Conservation (phyloP, 1,139 yeast genomes). For the Meyerozyma guilliermondii region DNA sequence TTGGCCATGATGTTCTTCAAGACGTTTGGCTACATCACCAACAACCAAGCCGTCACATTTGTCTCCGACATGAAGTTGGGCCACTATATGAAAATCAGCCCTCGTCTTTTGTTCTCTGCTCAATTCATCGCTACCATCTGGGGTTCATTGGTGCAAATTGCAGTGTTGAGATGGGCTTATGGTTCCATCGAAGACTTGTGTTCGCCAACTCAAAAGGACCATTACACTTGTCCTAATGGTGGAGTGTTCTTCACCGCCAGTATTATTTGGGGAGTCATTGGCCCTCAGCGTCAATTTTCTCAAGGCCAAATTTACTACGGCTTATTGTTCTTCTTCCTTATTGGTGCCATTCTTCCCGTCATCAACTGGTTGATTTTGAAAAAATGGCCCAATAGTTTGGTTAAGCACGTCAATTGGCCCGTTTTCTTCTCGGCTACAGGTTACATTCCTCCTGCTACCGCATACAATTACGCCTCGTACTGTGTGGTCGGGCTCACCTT, state of each 20-base stretch:
- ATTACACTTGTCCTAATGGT: constrained; percentile 42
- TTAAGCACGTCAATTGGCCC: constrained; percentile 44
- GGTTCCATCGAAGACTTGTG: constrained; percentile 47
- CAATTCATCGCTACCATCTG: constrained; percentile 44
- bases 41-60: constrained; percentile 49
- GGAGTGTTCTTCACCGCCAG: constrained; percentile 42
- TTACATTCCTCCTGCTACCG: constrained; percentile 44
- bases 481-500: constrained; percentile 31
- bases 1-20: constrained; percentile 45
- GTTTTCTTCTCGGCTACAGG: constrained; percentile 46
- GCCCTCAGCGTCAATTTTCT: constrained; percentile 36
- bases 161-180: constrained; percentile 42
- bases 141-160: constrained; percentile 41
- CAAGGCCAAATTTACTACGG: constrained; percentile 34
- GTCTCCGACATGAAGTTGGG: constrained; percentile 54
- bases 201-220: constrained; percentile 28
- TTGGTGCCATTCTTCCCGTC: constrained; percentile 34
- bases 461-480: constrained; percentile 39
- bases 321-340: constrained; percentile 36
- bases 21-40: constrained; percentile 46
- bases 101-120: constrained; percentile 39
- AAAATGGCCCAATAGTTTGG: constrained; percentile 43
- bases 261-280: constrained; percentile 46
- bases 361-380: constrained; percentile 43
- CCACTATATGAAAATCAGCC: constrained; percentile 49